These are phyloP conservation scores for Lodderomyces oxycetoniae DNA, from an alignment of 1,139 yeast genomes.

Conservation along the genomic window DNA sequence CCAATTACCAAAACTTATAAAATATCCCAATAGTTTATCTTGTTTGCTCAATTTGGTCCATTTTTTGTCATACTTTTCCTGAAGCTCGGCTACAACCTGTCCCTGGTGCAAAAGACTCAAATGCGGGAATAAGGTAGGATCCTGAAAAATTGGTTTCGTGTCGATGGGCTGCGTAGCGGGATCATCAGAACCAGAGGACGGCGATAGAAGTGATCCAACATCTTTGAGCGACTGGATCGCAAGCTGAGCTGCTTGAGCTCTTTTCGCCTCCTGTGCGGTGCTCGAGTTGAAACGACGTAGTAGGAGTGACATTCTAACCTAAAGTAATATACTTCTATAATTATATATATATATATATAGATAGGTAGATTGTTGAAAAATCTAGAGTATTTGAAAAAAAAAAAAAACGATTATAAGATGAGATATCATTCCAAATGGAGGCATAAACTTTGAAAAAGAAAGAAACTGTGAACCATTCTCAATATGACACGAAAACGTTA, in stretches of 20 bases:
- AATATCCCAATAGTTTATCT: constrained; percentile 51
- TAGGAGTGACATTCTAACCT: constrained; percentile 6
- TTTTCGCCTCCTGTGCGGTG: constrained; percentile 18
- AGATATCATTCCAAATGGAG: no score
- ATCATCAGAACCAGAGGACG: constrained; percentile 25
- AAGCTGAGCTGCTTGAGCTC: constrained; percentile 35
- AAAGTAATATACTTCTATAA: constrained; percentile 1
- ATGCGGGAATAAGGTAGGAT: constrained; percentile 41
- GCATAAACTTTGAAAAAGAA: no score
- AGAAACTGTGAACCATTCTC: no score
- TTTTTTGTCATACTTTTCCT: constrained; percentile 45
- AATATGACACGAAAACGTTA: no score
- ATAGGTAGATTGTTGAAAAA: constrained; percentile 3
- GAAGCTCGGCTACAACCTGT: constrained; percentile 51
- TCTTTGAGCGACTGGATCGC: constrained; percentile 43
- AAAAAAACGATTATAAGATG: no score
- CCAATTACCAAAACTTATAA: constrained; percentile 60
- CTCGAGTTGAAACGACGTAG: constrained; percentile 3
- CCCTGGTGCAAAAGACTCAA: constrained; percentile 55
- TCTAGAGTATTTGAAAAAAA: no score
- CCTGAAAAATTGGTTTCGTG: constrained; percentile 44
- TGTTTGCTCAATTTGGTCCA: constrained; percentile 46
- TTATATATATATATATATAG: not conserved
- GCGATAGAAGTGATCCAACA: constrained; percentile 32
- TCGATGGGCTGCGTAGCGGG: constrained; percentile 51